A percentile compares a stretch with the other conserved stretches of the same genome.
Conservation (phyloP, 495 filamentous ascomycete species). For the Halenospora varia region DNA sequence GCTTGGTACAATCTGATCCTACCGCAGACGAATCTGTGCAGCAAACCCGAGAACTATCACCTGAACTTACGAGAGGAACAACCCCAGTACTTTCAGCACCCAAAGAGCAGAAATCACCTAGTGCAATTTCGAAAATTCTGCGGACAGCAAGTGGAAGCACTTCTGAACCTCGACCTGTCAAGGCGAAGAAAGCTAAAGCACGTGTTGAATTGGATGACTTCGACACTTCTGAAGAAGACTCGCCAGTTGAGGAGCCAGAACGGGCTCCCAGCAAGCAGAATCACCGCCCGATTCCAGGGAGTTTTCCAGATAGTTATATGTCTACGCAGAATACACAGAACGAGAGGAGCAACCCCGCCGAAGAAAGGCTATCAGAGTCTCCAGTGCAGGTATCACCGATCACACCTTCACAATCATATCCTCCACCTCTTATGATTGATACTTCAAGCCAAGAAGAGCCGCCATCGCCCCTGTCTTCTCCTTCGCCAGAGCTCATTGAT, state of each 20-base stretch:
- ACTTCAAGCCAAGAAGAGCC: slow-evolving; percentile 60
- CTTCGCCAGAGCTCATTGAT: slow-evolving; percentile 63
- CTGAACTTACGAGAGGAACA: slow-evolving; percentile 20
- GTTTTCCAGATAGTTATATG: slow-evolving; percentile 36
- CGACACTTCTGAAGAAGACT: slow-evolving; percentile 40
- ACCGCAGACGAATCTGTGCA: slow-evolving; percentile 22
- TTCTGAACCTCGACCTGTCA: slow-evolving; percentile 42
- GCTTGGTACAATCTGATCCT: slow-evolving; percentile 53
- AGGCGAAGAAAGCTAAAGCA: slow-evolving; percentile 45
- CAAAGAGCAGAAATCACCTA: slow-evolving; percentile 23
- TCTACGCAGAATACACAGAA: slow-evolving; percentile 27
- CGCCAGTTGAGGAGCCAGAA: slow-evolving; percentile 26
- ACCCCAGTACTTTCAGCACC: slow-evolving; percentile 3
- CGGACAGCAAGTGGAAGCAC: slow-evolving; percentile 26
- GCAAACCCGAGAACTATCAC: slow-evolving; percentile 25
- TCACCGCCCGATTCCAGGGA: slow-evolving; percentile 29
- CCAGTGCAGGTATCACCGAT: slow-evolving; percentile 69
- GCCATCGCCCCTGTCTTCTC: slow-evolving; percentile 60
- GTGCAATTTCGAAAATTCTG: slow-evolving; percentile 29
- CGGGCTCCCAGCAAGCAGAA: slow-evolving; percentile 22
- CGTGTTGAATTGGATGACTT: slow-evolving; percentile 47
- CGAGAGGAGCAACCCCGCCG: slow-evolving; percentile 21
- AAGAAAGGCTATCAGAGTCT: slow-evolving; percentile 65
- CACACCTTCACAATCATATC: slow-evolving; percentile 34
- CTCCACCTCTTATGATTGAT: slow-evolving; percentile 54